Conservation (phyloP, 371 early-diverging fungal genomes). For the Circinella umbellata region DNA sequence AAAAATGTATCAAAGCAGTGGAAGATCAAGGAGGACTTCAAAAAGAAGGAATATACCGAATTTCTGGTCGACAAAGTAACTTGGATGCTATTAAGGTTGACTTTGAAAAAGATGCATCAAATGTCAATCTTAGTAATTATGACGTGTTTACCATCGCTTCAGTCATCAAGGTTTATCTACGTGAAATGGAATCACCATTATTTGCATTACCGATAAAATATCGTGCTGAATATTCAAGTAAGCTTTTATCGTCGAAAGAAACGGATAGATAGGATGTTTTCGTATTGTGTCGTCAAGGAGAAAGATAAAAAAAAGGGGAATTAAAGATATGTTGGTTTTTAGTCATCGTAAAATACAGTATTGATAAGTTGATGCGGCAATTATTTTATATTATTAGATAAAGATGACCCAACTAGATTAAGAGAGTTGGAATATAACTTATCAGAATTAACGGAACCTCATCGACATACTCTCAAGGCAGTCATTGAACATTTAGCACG, state of each 20-base stretch:
- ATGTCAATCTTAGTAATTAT: constrained; percentile 49
- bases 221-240: constrained; percentile 63
- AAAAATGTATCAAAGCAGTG: constrained; percentile 61
- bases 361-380: too few relatives aligned
- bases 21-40: constrained; percentile 65
- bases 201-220: constrained; percentile 57
- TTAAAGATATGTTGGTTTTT: too few relatives aligned
- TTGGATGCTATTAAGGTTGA: constrained; percentile 55
- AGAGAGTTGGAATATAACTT: constrained; percentile 30
- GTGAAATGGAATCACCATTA: constrained; percentile 67
- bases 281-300: too few relatives aligned
- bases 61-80: constrained; percentile 67
- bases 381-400: not conserved
- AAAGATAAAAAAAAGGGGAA: too few relatives aligned
- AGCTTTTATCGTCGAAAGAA: constrained; percentile 13
- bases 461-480: constrained; percentile 53
- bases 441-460: constrained; percentile 45
- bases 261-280: not conserved
- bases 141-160: constrained; percentile 68
- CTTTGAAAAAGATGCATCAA: constrained; percentile 60
- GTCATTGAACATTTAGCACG: constrained; percentile 56
- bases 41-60: constrained; percentile 74
- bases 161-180: constrained; percentile 67
- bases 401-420: constrained; percentile 33
- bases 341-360: too few relatives aligned